Conservation (phyloP, 2,329 filamentous ascomycete species). For the Trichoderma breve region DNA sequence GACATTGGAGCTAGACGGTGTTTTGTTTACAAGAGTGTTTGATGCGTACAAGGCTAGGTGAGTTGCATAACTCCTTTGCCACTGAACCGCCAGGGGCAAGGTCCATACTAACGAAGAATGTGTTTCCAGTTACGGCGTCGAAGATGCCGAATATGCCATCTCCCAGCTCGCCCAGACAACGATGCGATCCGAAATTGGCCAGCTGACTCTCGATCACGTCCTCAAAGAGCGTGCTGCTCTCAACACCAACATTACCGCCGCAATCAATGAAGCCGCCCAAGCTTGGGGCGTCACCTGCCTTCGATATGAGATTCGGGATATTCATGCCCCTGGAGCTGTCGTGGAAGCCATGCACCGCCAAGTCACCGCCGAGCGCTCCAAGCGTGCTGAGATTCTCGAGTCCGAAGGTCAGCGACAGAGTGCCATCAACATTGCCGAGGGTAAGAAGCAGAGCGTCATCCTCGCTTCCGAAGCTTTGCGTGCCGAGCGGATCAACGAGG, state of each 20-base stretch:
- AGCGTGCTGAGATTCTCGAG: conserved; percentile 95
- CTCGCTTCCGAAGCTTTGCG: conserved; percentile 88
- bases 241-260: conserved; percentile 97
- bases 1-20: conserved; percentile 91
- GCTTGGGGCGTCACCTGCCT: conserved; percentile 97
- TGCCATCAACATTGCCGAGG: conserved; percentile 98
- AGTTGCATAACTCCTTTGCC: conserved; percentile 26
- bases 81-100: background rate
- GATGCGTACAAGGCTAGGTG: conserved; percentile 97
- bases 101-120: background rate
- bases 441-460: conserved; percentile 94
- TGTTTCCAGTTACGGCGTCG: conserved; percentile 78
- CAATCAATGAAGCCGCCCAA: conserved; percentile 96
- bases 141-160: conserved; percentile 98
- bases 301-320: conserved; percentile 96
- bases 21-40: conserved; percentile 92
- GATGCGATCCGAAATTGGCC: conserved; percentile 97
- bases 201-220: conserved; percentile 93
- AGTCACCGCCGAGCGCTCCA: conserved; percentile 94
- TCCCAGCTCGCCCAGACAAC: conserved; percentile 97
- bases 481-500: conserved; percentile 89
- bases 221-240: conserved; percentile 94
- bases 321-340: conserved; percentile 89
- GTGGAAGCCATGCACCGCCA: conserved; percentile 98
- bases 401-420: conserved; percentile 95